Evolutionary conservation across 345 rosid genomes (phyloP), one percentile per base, ranked within the genome.

Genomic region (Citrus maxima): DNA sequence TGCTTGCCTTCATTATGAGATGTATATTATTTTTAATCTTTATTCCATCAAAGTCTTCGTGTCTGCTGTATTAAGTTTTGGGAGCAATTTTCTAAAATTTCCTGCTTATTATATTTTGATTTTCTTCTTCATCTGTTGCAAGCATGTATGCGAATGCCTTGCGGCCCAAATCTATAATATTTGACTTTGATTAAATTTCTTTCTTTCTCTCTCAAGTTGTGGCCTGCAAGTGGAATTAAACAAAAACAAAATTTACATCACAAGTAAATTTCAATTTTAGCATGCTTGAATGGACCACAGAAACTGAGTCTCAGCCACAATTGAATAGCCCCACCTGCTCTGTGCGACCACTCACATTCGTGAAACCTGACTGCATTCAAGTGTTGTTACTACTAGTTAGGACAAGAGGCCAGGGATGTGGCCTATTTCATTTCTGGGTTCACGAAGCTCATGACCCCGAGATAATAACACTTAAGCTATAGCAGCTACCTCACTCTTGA

Each of bases 201-300:
- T 18, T 61, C 59, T 12, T 58, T 70, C 25, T 34, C 16, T 27
- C 16, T 49, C 10, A 74, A 22, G 76, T 65, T 74, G 67, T 25
- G 62, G 60, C 42, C 55, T 62, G 78, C 82, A 79, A 76, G 58
- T 84, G 56, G 82, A 24, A 65, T 55, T 78, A 74, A 77, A 80
- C 62, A 70, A 75, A 65, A 28, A 4, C 62, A 25, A 61, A 30
- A 0, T 46, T 10, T 24, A 67, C 73, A 30, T 60, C 72, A 59
- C 8, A 5, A 27, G 35, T 13, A 79, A 32, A 65, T 64, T 66
- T 51, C 37, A 34, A 67, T 67, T 12, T 16, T 14, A 10, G 78
- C 73, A n/a, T 51, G 55, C 54, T 66, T 55, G 42, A 54, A 66
- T 76, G 27, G 79, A 76, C 63, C 63, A 32, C 19, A 19, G 46